Percentiles rank a stretch among this genome's conserved stretches.
Evolutionary conservation across 495 filamentous ascomycete species (phyloP).

Genomic region (Hypoxylon subgilvum): DNA sequence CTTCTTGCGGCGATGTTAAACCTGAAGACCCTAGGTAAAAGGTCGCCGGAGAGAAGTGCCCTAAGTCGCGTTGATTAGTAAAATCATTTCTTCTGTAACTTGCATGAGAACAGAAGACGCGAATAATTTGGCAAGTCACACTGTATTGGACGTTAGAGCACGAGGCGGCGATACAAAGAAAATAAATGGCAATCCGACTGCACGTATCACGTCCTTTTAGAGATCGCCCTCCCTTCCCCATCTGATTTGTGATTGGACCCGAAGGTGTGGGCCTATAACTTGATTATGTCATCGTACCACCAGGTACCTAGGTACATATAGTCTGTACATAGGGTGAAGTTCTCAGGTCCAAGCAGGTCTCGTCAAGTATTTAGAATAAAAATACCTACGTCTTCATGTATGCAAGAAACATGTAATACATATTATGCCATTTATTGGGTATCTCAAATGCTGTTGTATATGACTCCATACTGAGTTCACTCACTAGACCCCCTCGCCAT

Average conservation of each 20-base stretch:
- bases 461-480: not conserved
- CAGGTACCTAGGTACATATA: not conserved
- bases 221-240: constrained; percentile 28
- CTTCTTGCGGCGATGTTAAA: constrained; percentile 3
- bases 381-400: not conserved
- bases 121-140: no score
- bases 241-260: constrained; percentile 23
- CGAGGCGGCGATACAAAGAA: not conserved
- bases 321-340: no score
- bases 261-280: constrained; percentile 20
- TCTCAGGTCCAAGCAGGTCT: no score
- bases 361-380: no score
- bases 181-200: constrained; percentile 6
- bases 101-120: not conserved
- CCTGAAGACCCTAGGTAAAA: no score
- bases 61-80: constrained; percentile 15
- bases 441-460: constrained; percentile 22
- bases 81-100: constrained; percentile 11
- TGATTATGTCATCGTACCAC: constrained; percentile 6
- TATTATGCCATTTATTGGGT: constrained; percentile 42
- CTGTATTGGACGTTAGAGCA: no score
- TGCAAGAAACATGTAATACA: not conserved
- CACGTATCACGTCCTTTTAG: constrained; percentile 16
- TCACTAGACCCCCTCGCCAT: constrained; percentile 57
- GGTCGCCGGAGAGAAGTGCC: constrained; percentile 6